These are phyloP conservation scores for Mycena vitilis DNA, from an alignment of 768 basidiomycete species.

Conservation along the genomic window DNA sequence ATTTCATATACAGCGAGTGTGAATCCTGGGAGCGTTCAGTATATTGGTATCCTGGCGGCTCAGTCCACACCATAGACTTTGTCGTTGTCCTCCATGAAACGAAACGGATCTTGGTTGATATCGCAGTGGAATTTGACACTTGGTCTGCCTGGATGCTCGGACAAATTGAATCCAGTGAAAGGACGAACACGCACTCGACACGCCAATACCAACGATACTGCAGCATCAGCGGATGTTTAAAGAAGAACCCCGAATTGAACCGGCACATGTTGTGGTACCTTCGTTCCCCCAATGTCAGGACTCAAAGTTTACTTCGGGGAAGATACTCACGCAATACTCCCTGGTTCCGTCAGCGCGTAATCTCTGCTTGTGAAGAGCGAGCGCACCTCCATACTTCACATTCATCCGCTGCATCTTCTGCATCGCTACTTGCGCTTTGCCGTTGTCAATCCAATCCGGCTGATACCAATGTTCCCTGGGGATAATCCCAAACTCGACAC, in stretches of 20 bases:
- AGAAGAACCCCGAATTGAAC: slow-evolving; percentile 71
- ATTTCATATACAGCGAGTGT: slow-evolving; percentile 76
- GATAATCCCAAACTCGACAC: slow-evolving; percentile 66
- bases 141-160: slow-evolving; percentile 46
- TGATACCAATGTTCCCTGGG: slow-evolving; percentile 74
- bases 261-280: slow-evolving; percentile 82
- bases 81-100: slow-evolving; percentile 64
- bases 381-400: slow-evolving; percentile 61
- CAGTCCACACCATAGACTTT: slow-evolving; percentile 58
- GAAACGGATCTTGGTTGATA: slow-evolving; percentile 58
- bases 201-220: slow-evolving; percentile 73
- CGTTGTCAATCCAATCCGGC: slow-evolving; percentile 78
- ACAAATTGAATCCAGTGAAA: neutral
- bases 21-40: slow-evolving; percentile 54
- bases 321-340: slow-evolving; percentile 21
- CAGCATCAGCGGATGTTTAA: slow-evolving; percentile 45
- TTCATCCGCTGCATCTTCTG: slow-evolving; percentile 61
- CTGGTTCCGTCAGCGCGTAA: neutral
- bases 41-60: neutral
- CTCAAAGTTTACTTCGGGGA: slow-evolving; percentile 3
- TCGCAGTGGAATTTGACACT: slow-evolving; percentile 58
- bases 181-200: slow-evolving; percentile 55
- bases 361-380: neutral
- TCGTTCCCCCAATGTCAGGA: neutral
- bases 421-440: slow-evolving; percentile 62